Evolutionary conservation across 768 basidiomycete genomes (phyloP), one percentile per base, ranked within the genome.

Genomic region (Xerocomellus dryophilus): DNA sequence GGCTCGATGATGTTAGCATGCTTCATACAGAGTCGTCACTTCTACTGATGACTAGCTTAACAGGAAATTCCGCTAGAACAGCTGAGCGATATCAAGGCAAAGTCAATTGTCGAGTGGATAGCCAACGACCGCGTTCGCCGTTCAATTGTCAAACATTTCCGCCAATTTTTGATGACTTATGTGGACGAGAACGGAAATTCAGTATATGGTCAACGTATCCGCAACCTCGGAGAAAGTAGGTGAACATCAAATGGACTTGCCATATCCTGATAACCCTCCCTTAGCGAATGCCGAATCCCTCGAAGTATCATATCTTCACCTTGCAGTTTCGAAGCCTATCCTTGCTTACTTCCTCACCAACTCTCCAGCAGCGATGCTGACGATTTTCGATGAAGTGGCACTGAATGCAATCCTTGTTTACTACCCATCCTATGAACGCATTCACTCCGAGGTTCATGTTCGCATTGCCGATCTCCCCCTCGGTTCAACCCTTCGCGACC

Each of bases 61-160:
- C 65, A 97, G 92, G 94, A 98, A 71, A 80, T 99, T 50, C 94
- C 97, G 1, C 71, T 97, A 40, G 96, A 98, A 67, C 93, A 99
- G 74, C 78, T 99, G 10, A 91, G 92, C 56, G 97, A 99, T 66
- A 94, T 99, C 76, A 98, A 98, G 68, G 93, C 95, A 36, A 93
- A 95, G 66, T 94, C 92, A 12, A 93, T 99, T 52, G 88, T 90
- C 21, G 97, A 98, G 71, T 99, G 97, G 97, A 95, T 98, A 62
- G 88, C 92, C 17, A 87, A 88, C 53, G 93, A 95, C 53, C 84
- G 90, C 39, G 96, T 98, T 60, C 84, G 89, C 61, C 81, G 90
- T 50, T 88, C 95, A 0, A 93, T 99, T 58, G 81, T 90, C 61
- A 84, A 87, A 58, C 92, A 98, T 71, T 98, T 99, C 79, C 83